Percentiles rank a stretch among this genome's conserved stretches.
Evolutionary conservation across 306 rosid genomes (phyloP).

Genomic region (Morella rubra): DNA sequence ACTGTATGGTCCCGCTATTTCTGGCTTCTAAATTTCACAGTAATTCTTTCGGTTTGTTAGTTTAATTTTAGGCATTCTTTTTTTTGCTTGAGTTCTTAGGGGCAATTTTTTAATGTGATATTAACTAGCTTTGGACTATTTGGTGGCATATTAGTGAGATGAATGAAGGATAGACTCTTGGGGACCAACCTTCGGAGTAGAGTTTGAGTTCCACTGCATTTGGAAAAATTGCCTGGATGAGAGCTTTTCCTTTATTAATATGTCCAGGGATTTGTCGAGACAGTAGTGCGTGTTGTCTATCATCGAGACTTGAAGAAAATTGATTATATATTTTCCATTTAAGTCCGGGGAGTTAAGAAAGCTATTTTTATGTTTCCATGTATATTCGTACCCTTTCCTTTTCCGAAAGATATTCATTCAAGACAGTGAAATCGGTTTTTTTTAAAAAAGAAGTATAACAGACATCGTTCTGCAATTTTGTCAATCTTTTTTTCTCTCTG

Average conservation of each 20-base stretch:
- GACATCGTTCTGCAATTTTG: too few species aligned
- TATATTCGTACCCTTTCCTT: neutral
- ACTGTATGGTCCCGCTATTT: slow-evolving; percentile 38
- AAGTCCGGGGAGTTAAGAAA: neutral
- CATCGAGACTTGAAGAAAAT: neutral
- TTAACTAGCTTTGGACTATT: neutral
- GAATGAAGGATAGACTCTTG: neutral
- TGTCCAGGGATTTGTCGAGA: too few species aligned
- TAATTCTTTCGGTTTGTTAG: neutral
- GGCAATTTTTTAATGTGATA: neutral
- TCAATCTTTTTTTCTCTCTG: too few species aligned
- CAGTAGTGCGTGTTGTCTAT: neutral
- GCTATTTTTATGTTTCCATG: too few species aligned
- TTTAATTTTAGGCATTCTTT: neutral
- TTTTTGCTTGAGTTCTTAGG: neutral
- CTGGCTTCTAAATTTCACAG: neutral
- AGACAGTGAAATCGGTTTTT: neutral
- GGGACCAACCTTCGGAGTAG: neutral
- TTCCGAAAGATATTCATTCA: neutral
- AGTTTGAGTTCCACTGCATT: neutral
- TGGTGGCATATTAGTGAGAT: neutral
- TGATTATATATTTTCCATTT: neutral
- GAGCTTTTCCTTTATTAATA: neutral
- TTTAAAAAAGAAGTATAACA: neutral
- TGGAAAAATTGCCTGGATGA: neutral